Base-by-base conservation (phyloP, 805 yeast genomes). In the Priceomyces fermenticarens region DNA sequence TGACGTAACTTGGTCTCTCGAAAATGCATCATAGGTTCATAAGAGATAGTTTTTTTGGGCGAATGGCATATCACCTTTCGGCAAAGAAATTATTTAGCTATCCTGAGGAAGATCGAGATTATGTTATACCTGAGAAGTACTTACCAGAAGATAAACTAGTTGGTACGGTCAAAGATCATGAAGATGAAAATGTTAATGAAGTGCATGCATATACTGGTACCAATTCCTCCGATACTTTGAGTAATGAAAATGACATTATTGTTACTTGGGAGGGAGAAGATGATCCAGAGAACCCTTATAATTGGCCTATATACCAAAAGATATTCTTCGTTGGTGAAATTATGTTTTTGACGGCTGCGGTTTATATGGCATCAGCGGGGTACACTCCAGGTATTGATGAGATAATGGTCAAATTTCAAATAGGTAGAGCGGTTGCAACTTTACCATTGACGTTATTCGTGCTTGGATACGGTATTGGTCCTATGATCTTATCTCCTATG, bases 391-490 rank as follows among this genome's bases (percentile, higher is more conserved):
- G 77, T 6, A 60, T 68, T 26, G 61, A 53, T 13, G 56, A 62
- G 11, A 51, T 79, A 25, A 65, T 60, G 52, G 53, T 53, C 15
- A 72, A 75, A 33, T 75, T 77, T 49, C 44, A 57, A n/a, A 68
- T 72, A 3, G 60, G 70, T 10, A 57, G 55, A 30, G 71, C 66
- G 2, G 67, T 64, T 3, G 75, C 77, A 0, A 58, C 69, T 1
- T 55, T 79, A 29, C 77, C 78, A 3, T 59, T 79, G 49, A 63
- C 81, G 1, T 41, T 77, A 31, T 79, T 72, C 43, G 78, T 78
- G 5, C 47, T 77, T 23, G 84, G 82, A 10, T 78, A 78, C 47
- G 83, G 80, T 35, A 40, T 77, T 12, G 83, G 83, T 1, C 82
- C 83, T 1, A 62, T 78, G 62, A 41, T 78, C 2, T 71, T 76